These are phyloP conservation scores for Fraxinus quadrangulata DNA, from an alignment of 257 asterid genomes.

Conservation along the genomic window DNA sequence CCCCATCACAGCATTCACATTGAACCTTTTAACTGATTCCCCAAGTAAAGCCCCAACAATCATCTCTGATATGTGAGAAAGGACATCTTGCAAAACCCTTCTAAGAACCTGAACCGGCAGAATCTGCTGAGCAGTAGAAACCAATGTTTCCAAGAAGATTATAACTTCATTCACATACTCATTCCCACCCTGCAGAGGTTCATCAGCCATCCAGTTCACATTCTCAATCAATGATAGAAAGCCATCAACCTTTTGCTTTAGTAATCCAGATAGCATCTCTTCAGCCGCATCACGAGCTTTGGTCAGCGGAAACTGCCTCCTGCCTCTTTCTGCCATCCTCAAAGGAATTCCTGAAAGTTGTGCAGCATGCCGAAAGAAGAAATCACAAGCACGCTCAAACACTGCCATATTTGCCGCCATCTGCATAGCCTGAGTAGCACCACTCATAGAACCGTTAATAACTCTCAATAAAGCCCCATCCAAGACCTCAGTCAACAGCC, in stretches of 20 bases:
- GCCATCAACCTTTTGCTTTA: conserved; percentile 95
- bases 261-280: conserved; percentile 74
- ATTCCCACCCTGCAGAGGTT: conserved; percentile 74
- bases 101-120: conserved; percentile 82
- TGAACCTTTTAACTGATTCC: conserved; percentile 82
- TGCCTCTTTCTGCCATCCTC: conserved; percentile 87
- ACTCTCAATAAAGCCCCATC: conserved; percentile 82
- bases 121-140: conserved; percentile 90
- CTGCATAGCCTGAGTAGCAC: conserved; percentile 95
- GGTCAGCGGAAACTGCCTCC: conserved; percentile 74
- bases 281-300: conserved; percentile 93
- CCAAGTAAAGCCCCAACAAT: conserved; percentile 74
- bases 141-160: conserved; percentile 81
- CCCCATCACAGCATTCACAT: conserved; percentile 68
- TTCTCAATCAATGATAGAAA: conserved; percentile 81
- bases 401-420: conserved; percentile 99
- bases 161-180: conserved; percentile 89
- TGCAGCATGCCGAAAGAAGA: conserved; percentile 94
- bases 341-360: conserved; percentile 93
- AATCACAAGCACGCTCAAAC: conserved; percentile 96
- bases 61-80: conserved; percentile 84
- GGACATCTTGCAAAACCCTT: conserved; percentile 84
- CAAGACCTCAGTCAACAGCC: conserved; percentile 82
- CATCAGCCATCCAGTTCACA: conserved; percentile 93
- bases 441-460: conserved; percentile 62